A percentile compares a stretch with the other conserved stretches of the same genome.
Conservation (phyloP, 2,329 filamentous ascomycete species). For the Alternaria triticina region DNA sequence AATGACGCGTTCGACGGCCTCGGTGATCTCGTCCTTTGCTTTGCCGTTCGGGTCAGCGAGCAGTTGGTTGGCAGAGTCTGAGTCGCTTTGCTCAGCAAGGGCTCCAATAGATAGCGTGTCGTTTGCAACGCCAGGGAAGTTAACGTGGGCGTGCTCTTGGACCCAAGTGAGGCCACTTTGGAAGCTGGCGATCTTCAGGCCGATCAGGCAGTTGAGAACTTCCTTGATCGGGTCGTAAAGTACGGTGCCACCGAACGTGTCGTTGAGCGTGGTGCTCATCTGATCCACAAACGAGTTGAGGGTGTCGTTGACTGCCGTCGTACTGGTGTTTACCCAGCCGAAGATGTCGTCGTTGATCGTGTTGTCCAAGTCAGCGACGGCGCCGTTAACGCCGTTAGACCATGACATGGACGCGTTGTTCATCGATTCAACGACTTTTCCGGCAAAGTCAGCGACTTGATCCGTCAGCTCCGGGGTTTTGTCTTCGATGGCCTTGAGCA, state of each 20-base stretch:
- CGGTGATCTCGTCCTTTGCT: slow-evolving; percentile 81
- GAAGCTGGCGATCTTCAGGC: slow-evolving; percentile 82
- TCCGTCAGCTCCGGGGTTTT: slow-evolving; percentile 76
- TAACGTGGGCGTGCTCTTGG: slow-evolving; percentile 81
- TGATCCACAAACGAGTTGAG: slow-evolving; percentile 81
- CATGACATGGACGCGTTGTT: slow-evolving; percentile 76
- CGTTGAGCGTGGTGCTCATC: slow-evolving; percentile 75
- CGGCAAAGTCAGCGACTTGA: slow-evolving; percentile 80
- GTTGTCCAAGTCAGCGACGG: slow-evolving; percentile 67
- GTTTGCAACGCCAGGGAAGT: slow-evolving; percentile 77
- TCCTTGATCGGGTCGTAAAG: slow-evolving; percentile 79
- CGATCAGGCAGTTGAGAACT: slow-evolving; percentile 85
- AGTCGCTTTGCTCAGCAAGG: slow-evolving; percentile 58
- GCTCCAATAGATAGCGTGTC: slow-evolving; percentile 86
- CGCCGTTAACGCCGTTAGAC: slow-evolving; percentile 77
- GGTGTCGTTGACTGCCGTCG: slow-evolving; percentile 81
- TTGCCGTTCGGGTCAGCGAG: slow-evolving; percentile 76
- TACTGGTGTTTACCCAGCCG: slow-evolving; percentile 85
- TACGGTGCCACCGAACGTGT: slow-evolving; percentile 81
- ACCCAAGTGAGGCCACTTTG: slow-evolving; percentile 95
- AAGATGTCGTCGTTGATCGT: slow-evolving; percentile 86
- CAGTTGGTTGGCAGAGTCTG: slow-evolving; percentile 69
- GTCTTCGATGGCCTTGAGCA: slow-evolving; percentile 75
- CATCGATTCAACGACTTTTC: slow-evolving; percentile 75
- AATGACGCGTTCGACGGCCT: slow-evolving; percentile 74